Evolutionary conservation across 1,139 yeast genomes (phyloP), one percentile per base, ranked within the genome.

Genomic region (Scheffersomyces insectosa): DNA sequence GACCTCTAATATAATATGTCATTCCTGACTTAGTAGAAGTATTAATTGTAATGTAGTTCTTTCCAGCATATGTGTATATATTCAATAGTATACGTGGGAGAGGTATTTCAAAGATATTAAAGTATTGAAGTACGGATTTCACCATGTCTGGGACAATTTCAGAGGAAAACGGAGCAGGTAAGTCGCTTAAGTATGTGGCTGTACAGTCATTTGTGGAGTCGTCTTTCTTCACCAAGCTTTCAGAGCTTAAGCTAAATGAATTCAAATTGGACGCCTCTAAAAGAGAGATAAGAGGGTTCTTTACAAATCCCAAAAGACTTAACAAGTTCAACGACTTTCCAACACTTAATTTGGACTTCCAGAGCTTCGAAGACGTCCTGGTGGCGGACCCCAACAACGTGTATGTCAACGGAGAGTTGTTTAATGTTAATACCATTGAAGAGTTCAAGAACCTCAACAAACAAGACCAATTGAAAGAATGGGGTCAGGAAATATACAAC

Each of bases 371-470:
- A n/a, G 48, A 72, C 7, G 57, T 62, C 30, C 62, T 57, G 8
- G 60, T 59, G 3, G 66, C 78, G 39, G 73, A 42, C 23, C 15
- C 34, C n/a, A 23, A 39, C 15, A 53, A 45, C 13, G 9, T 46
- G 9, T 36, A 38, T 3, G 34, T 63, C 9, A 33, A 52, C 10
- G 70, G 75, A 0, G 38, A 50, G 36, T 23, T 88, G 25, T 62
- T 68, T 36, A 89, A 90, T 57, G 79, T 83, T 38, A 93, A 93
- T 62, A 89, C 97, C 0, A 72, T 90, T 30, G 97, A 91, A 51
- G 89, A 88, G 50, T 93, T 93, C 66, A 88, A 85, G 57, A 62
- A 61, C 11, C 54, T 79, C 1, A 85, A 88, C 59, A 93, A 91
- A 62, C 72, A 74, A 33, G 61, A 67, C 7, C 72, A 85, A 41